Evolutionary conservation across 1,284 basidiomycete species (phyloP), one percentile per base, ranked within the genome.

Genomic region (Fomitiporia mediterranea): DNA sequence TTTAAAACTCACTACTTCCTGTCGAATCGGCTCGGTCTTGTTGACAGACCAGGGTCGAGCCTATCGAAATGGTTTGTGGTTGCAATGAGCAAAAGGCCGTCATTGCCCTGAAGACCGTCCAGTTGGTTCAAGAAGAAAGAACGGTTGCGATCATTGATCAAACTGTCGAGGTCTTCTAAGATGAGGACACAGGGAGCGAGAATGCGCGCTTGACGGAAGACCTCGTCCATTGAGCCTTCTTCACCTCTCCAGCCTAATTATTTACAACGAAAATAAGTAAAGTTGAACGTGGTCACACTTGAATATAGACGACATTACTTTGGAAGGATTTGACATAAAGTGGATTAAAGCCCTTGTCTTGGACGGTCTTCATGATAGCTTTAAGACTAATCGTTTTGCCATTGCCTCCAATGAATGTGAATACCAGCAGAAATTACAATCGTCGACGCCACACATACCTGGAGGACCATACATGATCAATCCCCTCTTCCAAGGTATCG

Each of bases 121-220:
- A 92, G 72, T 64, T 91, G 85, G 65, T 92, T 92, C 49, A 94
- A 75, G 80, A 93, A 93, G 75, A 88, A 92, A 0, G 87, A 88
- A 23, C 89, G 80, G 64, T 91, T 91, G 7, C 67, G 48, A 63
- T 90, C 81, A 59, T 81, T 87, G 71, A 93, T 87, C 47, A 91
- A 74, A 60, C 83, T 86, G 65, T 93, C 91, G 5, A 93, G 72
- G 66, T 94, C 91, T 68, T 94, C 90, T 3, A 93, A 68, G 57
- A 93, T 76, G 52, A 93, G 65, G 27, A 92, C 78, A 62, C 88
- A 91, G 40, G 89, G 89, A 0, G 88, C 71, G 60, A 80, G 66
- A 64, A 80, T 76, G 40, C 86, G 79, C 17, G 88, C 85, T 65
- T 86, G 85, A 51, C 69, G 61, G 64, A 91, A 91, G 8, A 86